Evolutionary conservation across 352 stramenopile genomes (phyloP), one percentile per base, ranked within the genome.

Genomic region (Globisporangium alternatum): DNA sequence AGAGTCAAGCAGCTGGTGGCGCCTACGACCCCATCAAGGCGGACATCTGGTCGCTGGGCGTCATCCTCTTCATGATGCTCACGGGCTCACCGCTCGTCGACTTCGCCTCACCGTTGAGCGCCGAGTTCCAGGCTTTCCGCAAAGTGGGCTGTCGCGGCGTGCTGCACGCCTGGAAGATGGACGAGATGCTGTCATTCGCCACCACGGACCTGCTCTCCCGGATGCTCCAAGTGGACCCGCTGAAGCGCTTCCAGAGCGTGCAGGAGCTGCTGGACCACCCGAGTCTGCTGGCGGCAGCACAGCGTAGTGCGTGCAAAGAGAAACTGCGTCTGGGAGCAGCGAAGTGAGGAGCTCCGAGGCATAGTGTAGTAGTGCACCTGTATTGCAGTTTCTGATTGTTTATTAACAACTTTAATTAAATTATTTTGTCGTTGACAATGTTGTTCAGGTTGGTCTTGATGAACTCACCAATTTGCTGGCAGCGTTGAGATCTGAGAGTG

Each of bases 31-130:
- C 81, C 0, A 55, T 74, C 12, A 71, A 69, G 43, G 83, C 78
- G 15, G 83, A 92, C 56, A 68, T 91, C 37, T 93, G 84, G 84
- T 89, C 84, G 19, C 71, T 93, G 10, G 81, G 84, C 6, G 74
- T 86, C 7, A 62, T 90, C 30, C 68, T 93, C 31, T 93, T 91
- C 68, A 77, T 91, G 48, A 64, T 93, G 64, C 65, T 93, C 43
- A 89, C 84, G 33, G 84, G 84, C 0, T 87, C 80, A 1, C 81
- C 79, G 10, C 64, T 89, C 5, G 59, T 79, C 19, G 35, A 53
- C 19, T 64, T 75, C 37, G 79, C 79, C 4, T 78, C 67, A 0
- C 60, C 56, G 1, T 30, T 66, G 19, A 66, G 80, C 12, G 62
- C 54, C 9, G 67, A 70, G 1, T 86, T 85, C 45, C 22, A 70